These are phyloP conservation scores for Carex littledalei DNA, from an alignment of 176 grass and related monocot species.

Conservation along the genomic window DNA sequence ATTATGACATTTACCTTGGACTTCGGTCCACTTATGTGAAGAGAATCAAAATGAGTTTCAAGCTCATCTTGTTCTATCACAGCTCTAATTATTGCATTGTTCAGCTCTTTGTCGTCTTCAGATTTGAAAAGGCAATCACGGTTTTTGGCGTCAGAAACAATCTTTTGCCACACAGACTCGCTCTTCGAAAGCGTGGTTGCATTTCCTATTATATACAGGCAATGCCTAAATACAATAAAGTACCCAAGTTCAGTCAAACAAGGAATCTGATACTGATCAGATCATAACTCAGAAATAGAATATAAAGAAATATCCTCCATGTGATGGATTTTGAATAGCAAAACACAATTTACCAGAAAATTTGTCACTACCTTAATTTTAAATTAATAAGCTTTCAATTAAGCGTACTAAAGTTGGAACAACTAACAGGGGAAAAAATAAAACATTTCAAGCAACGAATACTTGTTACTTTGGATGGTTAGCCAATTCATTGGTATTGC, in stretches of 20 bases:
- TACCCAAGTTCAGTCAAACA: not conserved
- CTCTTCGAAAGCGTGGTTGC: slow-evolving; percentile 13
- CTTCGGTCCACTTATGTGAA: slow-evolving; percentile 6
- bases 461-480: not conserved
- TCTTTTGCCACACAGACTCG: slow-evolving; percentile 16
- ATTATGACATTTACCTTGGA: not conserved
- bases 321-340: not conserved
- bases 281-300: not conserved
- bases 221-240: slow-evolving; percentile 14
- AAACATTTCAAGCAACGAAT: not conserved
- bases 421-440: not conserved
- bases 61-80: slow-evolving; percentile 19
- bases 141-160: slow-evolving; percentile 6
- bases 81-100: slow-evolving; percentile 9
- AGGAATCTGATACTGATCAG: not conserved
- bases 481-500: not conserved
- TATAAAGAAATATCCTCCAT: not conserved
- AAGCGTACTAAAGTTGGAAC: not conserved
- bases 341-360: not conserved
- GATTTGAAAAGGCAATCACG: slow-evolving; percentile 14
- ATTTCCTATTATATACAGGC: slow-evolving; percentile 21
- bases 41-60: slow-evolving; percentile 5
- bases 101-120: slow-evolving; percentile 1
- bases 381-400: not conserved
- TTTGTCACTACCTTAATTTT: not conserved